Evolutionary conservation across 1,284 basidiomycete genomes (phyloP).

Genomic region (Papiliotrema terrestris): DNA sequence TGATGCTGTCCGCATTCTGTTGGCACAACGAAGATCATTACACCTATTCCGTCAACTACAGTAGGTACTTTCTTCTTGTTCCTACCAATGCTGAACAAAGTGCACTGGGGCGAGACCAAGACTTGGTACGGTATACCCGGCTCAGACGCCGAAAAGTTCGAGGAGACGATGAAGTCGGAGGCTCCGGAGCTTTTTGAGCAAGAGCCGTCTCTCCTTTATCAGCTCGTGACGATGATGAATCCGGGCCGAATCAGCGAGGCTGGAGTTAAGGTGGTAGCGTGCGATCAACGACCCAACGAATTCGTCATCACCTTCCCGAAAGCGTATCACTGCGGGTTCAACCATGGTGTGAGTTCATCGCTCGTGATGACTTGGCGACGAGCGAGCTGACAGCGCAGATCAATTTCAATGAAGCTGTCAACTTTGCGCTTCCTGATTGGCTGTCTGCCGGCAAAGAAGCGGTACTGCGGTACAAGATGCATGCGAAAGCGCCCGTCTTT

Average conservation of each 20-base stretch:
- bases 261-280: constrained; percentile 90
- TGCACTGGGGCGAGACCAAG: constrained; percentile 99
- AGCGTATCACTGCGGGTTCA: constrained; percentile 98
- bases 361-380: not conserved
- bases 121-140: constrained; percentile 99
- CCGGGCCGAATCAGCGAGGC: constrained; percentile 79
- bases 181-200: constrained; percentile 99
- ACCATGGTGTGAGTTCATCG: constrained; percentile 75
- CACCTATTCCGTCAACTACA: constrained; percentile 93
- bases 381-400: constrained; percentile 55
- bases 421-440: constrained; percentile 98
- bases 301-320: constrained; percentile 98
- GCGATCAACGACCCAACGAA: constrained; percentile 95
- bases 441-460: constrained; percentile 80
- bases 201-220: constrained; percentile 94
- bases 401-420: constrained; percentile 99
- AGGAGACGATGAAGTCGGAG: constrained; percentile 89
- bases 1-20: constrained; percentile 98
- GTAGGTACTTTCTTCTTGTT: constrained; percentile 49
- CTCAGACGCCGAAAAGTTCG: constrained; percentile 89
- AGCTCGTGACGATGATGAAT: constrained; percentile 97
- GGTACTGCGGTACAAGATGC: constrained; percentile 80
- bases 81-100: constrained; percentile 53
- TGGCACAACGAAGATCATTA: constrained; percentile 99
- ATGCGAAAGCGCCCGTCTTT: constrained; percentile 92